Percentiles rank a stretch among this genome's conserved stretches.
Conservation (phyloP, 225 moss, liverwort and hornwort genomes). For the Sphagnum tenellum region DNA sequence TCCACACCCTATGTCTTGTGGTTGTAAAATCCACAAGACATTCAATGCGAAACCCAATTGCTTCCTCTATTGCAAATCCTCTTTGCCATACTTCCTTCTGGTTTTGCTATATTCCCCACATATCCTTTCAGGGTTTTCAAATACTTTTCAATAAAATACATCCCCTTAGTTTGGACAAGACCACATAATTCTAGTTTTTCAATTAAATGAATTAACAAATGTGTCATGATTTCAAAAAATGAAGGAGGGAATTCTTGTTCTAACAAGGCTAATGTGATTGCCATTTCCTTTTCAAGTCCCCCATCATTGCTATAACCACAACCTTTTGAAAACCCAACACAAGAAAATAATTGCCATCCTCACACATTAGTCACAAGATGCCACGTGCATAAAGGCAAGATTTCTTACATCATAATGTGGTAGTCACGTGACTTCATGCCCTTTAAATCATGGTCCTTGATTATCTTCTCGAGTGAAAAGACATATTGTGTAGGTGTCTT, state of each 20-base stretch:
- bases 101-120: neutral
- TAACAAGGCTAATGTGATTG: neutral
- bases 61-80: neutral
- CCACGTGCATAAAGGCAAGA: too few relatives aligned
- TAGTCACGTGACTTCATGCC: too few relatives aligned
- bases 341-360: too few relatives aligned
- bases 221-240: slow-evolving; percentile 3
- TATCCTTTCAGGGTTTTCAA: neutral
- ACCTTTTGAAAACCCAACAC: too few relatives aligned
- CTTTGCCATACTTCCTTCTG: neutral
- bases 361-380: too few relatives aligned
- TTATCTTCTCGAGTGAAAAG: too few relatives aligned
- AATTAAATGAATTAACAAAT: neutral
- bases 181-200: neutral
- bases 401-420: too few relatives aligned
- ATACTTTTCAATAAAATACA: neutral
- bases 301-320: too few relatives aligned
- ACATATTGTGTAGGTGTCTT: too few relatives aligned
- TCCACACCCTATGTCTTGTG: neutral
- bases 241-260: slow-evolving; percentile 2
- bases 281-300: neutral
- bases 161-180: neutral
- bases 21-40: neutral
- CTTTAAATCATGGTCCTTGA: too few relatives aligned
- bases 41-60: neutral